Conservation (phyloP, 2,329 filamentous ascomycete genomes). For the Cercospora nicotianae region DNA sequence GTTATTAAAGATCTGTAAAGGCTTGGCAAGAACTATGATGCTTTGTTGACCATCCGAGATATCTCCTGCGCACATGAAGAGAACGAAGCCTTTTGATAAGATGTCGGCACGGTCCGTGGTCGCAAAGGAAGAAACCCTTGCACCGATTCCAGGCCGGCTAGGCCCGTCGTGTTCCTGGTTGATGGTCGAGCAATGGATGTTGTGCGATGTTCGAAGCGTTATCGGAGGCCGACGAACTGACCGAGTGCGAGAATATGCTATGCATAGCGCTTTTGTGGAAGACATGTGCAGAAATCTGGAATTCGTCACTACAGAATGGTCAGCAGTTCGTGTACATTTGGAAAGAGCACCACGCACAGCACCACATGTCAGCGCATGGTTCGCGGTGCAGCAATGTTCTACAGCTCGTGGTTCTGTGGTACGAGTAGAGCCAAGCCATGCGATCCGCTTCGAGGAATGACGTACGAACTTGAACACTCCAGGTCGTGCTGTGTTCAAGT, state of each 20-base stretch:
- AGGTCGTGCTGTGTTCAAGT: neutral
- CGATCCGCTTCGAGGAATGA: neutral
- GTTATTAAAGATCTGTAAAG: constrained; percentile 13
- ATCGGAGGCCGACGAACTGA: neutral
- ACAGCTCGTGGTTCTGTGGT: neutral
- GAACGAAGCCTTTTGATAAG: constrained; percentile 17
- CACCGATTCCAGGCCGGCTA: neutral
- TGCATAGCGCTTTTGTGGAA: neutral
- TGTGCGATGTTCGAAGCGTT: neutral
- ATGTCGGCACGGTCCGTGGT: constrained; percentile 17
- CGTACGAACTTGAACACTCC: neutral
- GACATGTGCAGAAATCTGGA: neutral
- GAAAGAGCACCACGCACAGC: neutral
- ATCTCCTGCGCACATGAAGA: constrained; percentile 5
- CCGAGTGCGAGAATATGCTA: neutral
- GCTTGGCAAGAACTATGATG: constrained; percentile 5
- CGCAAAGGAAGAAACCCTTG: neutral
- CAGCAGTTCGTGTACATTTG: neutral
- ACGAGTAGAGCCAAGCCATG: neutral
- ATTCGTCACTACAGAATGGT: neutral
- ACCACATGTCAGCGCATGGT: neutral
- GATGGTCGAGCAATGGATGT: neutral
- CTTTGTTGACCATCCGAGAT: constrained; percentile 9
- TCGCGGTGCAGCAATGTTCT: neutral
- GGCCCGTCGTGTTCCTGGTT: neutral